Conservation (phyloP, 2,329 filamentous ascomycete genomes). For the Claviceps humidiphila region DNA sequence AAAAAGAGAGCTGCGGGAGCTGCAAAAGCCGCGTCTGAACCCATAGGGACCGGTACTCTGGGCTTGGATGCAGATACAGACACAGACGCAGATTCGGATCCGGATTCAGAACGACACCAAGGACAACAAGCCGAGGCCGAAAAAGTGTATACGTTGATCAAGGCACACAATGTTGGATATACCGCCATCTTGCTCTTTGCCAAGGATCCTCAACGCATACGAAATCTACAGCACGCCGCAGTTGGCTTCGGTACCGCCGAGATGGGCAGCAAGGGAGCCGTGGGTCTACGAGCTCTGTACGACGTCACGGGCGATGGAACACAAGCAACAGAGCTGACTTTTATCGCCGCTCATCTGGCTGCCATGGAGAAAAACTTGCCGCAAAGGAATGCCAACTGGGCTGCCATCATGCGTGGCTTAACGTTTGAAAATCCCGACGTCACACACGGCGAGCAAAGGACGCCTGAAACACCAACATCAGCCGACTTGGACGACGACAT, state of each 20-base stretch:
- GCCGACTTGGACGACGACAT: conserved; percentile 5
- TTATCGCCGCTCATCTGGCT: conserved; percentile 78
- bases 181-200: conserved; percentile 81
- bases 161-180: conserved; percentile 69
- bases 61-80: neutral
- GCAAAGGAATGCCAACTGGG: conserved; percentile 78
- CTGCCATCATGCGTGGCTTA: conserved; percentile 63
- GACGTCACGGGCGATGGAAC: conserved; percentile 13
- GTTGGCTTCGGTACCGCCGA: conserved; percentile 74
- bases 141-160: conserved; percentile 53
- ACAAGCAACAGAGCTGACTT: conserved; percentile 55
- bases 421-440: conserved; percentile 52
- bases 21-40: neutral
- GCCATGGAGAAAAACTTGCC: conserved; percentile 71
- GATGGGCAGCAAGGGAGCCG: conserved; percentile 93
- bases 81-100: neutral
- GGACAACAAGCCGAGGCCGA: conserved; percentile 10
- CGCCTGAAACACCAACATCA: conserved; percentile 3
- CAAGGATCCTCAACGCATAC: conserved; percentile 46
- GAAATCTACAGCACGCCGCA: conserved; percentile 59
- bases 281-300: conserved; percentile 62
- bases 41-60: conserved; percentile 7
- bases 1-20: neutral
- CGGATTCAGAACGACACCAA: neutral
- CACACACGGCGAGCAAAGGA: conserved; percentile 17